Evolutionary conservation across 2,329 filamentous ascomycete genomes (phyloP).

Genomic region (Thermothelomyces thermophilus): DNA sequence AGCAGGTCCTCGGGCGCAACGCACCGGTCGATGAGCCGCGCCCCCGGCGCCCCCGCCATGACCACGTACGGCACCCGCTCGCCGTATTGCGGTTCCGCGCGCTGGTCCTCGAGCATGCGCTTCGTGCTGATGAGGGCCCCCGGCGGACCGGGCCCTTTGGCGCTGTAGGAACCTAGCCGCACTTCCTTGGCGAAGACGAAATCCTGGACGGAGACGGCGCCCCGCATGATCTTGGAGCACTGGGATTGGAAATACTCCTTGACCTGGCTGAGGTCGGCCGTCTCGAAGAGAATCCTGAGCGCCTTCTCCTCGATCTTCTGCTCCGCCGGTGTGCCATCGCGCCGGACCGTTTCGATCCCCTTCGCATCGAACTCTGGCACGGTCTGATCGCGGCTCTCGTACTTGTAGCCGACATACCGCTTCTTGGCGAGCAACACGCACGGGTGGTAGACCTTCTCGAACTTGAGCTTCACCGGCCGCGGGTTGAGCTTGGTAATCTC

Average conservation of each 20-base stretch:
- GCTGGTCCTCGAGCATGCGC: constrained; percentile 78
- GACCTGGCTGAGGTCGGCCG: constrained; percentile 78
- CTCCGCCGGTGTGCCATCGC: constrained; percentile 90
- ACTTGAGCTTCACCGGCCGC: constrained; percentile 87
- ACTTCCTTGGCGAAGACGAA: constrained; percentile 96
- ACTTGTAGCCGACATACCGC: constrained; percentile 96
- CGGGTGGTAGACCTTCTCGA: constrained; percentile 96
- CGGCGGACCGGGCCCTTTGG: constrained; percentile 71
- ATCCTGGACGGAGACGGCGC: constrained; percentile 82
- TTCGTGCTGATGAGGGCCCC: constrained; percentile 84
- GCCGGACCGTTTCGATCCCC: constrained; percentile 92
- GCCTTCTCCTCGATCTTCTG: constrained; percentile 96
- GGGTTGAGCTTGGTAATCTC: constrained; percentile 87
- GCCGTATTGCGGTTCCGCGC: constrained; percentile 87
- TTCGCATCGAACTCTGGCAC: constrained; percentile 94
- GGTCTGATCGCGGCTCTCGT: constrained; percentile 67
- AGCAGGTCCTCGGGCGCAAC: constrained; percentile 81
- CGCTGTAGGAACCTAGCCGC: constrained; percentile 79
- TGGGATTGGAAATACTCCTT: constrained; percentile 87
- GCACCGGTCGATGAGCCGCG: constrained; percentile 80
- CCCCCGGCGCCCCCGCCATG: constrained; percentile 77
- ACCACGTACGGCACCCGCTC: constrained; percentile 95
- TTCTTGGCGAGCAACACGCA: constrained; percentile 95
- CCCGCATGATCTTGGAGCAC: constrained; percentile 87
- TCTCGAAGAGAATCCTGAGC: constrained; percentile 82